phyloP scores from a whole-genome alignment of 129 eudicot genomes.

The Rutidosis leptorrhynchoides region DNA sequence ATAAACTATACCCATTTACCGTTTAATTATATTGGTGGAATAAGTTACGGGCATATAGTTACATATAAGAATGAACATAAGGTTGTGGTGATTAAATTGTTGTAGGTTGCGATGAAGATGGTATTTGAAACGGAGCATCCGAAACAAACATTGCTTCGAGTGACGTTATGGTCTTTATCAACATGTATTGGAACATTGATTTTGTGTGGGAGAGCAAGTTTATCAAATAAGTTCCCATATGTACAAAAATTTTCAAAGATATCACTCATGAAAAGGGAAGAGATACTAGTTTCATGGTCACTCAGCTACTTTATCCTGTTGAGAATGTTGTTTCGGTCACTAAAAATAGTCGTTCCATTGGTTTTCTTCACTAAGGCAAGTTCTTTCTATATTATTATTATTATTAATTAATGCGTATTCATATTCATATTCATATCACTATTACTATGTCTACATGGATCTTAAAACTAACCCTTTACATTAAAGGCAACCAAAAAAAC shows the following conservation, averaged over 20 bases:
- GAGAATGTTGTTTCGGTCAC: constrained; percentile 24
- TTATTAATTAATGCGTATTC: neutral
- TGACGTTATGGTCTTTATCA: constrained; percentile 27
- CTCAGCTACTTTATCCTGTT: constrained; percentile 28
- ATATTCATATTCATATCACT: neutral
- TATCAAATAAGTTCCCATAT: constrained; percentile 36
- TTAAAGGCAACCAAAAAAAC: too few relatives aligned
- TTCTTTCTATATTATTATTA: neutral
- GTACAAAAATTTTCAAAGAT: constrained; percentile 28
- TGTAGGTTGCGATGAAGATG: constrained; percentile 32
- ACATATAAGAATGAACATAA: neutral
- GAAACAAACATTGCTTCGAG: constrained; percentile 24
- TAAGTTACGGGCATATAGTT: too few relatives aligned
- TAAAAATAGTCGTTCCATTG: constrained; percentile 22
- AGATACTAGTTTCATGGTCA: constrained; percentile 33
- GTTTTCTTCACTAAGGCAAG: constrained; percentile 40
- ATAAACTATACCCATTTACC: too few relatives aligned
- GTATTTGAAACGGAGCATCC: constrained; percentile 24
- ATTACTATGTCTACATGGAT: too few relatives aligned
- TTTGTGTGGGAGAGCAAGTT: constrained; percentile 31
- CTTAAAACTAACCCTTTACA: too few relatives aligned
- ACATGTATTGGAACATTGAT: constrained; percentile 32
- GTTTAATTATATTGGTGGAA: too few relatives aligned
- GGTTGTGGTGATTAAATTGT: neutral
- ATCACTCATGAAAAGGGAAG: constrained; percentile 35